Evolutionary conservation across 2,329 filamentous ascomycete species (phyloP), one percentile per base, ranked within the genome.

Genomic region (Dactylellina leptospora): DNA sequence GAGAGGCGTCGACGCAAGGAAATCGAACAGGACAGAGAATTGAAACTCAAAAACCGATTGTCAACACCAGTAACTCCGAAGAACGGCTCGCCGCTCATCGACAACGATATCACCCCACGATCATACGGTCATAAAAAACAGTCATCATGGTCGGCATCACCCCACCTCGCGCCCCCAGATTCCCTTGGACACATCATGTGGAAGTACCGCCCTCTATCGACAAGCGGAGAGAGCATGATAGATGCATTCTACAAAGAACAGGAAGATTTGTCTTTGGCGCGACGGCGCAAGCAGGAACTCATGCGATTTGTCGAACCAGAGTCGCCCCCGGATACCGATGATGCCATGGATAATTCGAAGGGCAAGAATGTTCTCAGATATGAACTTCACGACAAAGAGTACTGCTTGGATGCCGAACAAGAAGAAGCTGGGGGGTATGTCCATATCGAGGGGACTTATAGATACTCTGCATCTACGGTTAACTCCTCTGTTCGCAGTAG

Each of bases 21-120:
- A 59, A 72, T 72, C 60, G 68, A 72, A 54, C 58, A 64, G 13
- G 68, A 72, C 16, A 58, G 68, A 45, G 68, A 72, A 30, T 20
- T 72, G 20, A 72, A 72, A 72, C 58, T 64, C 5, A 72, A 64
- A 60, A 72, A 72, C 44, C 68, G 68, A 64, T 48, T 63, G 40
- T 72, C 68, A 8, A 63, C 60, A 54, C 68, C 68, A 2, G 58
- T 64, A 28, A 63, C 68, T 8, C 68, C 68, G 16, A 63, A 70
- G 44, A 55, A 54, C 50, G 56, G 64, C 11, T 70, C 68, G 10
- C 68, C 68, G 25, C 58, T 64, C 25, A 33, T 72, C 22, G 68
- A 63, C 40, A 60, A 53, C 28, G 58, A 63, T 33, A 33, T 38
- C n/a, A 64, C 58, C 16, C 58, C 68, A 1, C 58, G 68, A 40